Evolutionary conservation across 2,329 filamentous ascomycete species (phyloP).

Genomic region (Endoconidiophora polonica): DNA sequence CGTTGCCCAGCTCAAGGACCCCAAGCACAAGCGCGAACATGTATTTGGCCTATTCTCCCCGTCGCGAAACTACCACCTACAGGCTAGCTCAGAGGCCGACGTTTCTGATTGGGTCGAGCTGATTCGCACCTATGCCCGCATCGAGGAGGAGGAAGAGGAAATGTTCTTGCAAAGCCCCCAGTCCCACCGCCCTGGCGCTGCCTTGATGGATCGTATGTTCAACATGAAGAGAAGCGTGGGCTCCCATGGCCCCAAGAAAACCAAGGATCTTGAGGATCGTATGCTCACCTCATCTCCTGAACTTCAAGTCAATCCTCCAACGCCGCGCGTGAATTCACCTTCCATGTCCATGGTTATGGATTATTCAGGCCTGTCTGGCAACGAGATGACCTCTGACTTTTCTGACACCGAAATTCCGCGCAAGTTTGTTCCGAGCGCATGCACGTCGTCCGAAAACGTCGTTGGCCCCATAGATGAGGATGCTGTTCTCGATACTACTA

Average conservation of each 20-base stretch:
- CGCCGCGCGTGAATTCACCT: constrained; percentile 24
- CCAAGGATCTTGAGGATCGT: constrained; percentile 21
- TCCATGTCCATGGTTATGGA: constrained; percentile 46
- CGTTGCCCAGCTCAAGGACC: constrained; percentile 73
- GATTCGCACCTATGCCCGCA: constrained; percentile 63
- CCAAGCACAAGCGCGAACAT: constrained; percentile 71
- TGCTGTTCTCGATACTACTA: constrained; percentile 10
- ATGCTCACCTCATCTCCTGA: constrained; percentile 46
- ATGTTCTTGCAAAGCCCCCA: constrained; percentile 56
- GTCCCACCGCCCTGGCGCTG: constrained; percentile 24
- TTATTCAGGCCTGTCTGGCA: constrained; percentile 45
- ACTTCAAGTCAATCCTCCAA: constrained; percentile 25
- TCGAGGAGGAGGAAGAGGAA: constrained; percentile 79
- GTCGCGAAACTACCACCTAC: constrained; percentile 79
- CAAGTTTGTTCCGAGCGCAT: constrained; percentile 3
- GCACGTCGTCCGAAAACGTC: constrained; percentile 32
- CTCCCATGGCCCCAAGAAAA: constrained; percentile 11
- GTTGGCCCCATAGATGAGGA: constrained; percentile 23
- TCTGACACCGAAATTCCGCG: constrained; percentile 49
- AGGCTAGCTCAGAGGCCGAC: constrained; percentile 56
- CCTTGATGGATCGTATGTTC: constrained; percentile 13
- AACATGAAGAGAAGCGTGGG: constrained; percentile 5
- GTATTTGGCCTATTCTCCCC: constrained; percentile 89
- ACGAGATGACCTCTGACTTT: constrained; percentile 65
- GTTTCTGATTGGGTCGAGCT: constrained; percentile 73